Percentiles rank a stretch among this genome's conserved stretches.
Evolutionary conservation across 768 basidiomycete species (phyloP).

Genomic region (Tylopilus sp.): DNA sequence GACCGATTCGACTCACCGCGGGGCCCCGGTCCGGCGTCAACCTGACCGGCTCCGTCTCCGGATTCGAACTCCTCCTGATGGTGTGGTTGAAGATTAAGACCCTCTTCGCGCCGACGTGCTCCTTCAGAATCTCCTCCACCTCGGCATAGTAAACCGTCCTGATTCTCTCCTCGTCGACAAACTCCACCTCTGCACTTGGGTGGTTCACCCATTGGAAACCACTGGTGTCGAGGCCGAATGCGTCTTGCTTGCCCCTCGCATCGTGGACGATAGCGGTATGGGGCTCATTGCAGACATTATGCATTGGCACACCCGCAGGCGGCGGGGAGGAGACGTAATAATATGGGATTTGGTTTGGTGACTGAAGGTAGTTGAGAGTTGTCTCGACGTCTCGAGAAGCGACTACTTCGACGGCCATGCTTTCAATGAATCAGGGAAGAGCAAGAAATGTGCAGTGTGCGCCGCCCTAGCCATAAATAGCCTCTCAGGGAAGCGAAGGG

Average conservation of each 20-base stretch:
- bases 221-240: background rate
- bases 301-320: background rate
- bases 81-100: background rate
- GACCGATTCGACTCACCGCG: background rate
- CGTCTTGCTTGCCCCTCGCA: background rate
- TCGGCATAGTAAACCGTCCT: background rate
- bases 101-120: background rate
- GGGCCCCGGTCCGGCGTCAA: background rate
- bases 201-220: background rate
- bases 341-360: background rate
- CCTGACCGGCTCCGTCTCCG: background rate
- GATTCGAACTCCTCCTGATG: background rate
- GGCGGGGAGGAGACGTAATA: background rate
- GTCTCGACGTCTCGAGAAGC: background rate
- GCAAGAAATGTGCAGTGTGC: no score
- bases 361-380: background rate
- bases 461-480: no score
- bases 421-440: background rate
- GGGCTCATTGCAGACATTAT: background rate
- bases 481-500: no score
- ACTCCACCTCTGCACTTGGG: background rate
- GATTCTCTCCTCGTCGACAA: background rate
- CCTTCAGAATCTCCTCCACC: background rate
- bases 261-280: background rate
- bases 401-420: background rate